Conservation (phyloP, 2,329 filamentous ascomycete genomes). For the Blastomyces percursus region DNA sequence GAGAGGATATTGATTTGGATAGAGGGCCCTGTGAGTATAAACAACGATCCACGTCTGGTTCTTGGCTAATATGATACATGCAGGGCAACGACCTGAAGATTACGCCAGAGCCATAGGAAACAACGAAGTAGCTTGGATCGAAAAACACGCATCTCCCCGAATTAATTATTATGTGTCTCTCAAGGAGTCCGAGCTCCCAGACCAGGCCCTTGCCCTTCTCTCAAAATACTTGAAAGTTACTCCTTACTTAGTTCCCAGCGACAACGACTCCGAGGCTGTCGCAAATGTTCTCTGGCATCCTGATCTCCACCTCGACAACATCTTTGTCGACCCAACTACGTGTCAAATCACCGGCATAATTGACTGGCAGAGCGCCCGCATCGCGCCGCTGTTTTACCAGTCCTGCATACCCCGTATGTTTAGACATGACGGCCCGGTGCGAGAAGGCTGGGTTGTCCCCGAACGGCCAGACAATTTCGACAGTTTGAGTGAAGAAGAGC, state of each 20-base stretch:
- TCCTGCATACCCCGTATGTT: conserved; percentile 22
- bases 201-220: conserved; percentile 18
- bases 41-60: not conserved
- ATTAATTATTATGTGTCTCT: conserved; percentile 21
- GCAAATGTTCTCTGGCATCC: conserved; percentile 21
- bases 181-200: conserved; percentile 16
- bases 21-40: conserved; percentile 22
- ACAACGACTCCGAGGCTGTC: conserved; percentile 7
- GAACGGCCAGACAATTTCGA: conserved; percentile 22
- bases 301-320: conserved; percentile 21
- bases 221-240: conserved; percentile 19
- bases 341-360: conserved; percentile 19
- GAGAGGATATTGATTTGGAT: conserved; percentile 19
- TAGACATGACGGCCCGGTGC: conserved; percentile 20
- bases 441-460: conserved; percentile 24
- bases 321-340: conserved; percentile 21
- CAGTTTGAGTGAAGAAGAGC: conserved; percentile 17
- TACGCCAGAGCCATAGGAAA: conserved; percentile 18
- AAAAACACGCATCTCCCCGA: conserved; percentile 17
- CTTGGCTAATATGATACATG: conserved; percentile 5
- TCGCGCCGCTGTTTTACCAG: conserved; percentile 18
- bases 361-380: conserved; percentile 17
- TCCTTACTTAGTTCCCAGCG: conserved; percentile 15
- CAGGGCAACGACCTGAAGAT: conserved; percentile 14
- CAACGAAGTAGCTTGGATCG: conserved; percentile 21